These are phyloP conservation scores for Gossypium thurberi DNA, from an alignment of 345 rosid genomes.

Conservation along the genomic window DNA sequence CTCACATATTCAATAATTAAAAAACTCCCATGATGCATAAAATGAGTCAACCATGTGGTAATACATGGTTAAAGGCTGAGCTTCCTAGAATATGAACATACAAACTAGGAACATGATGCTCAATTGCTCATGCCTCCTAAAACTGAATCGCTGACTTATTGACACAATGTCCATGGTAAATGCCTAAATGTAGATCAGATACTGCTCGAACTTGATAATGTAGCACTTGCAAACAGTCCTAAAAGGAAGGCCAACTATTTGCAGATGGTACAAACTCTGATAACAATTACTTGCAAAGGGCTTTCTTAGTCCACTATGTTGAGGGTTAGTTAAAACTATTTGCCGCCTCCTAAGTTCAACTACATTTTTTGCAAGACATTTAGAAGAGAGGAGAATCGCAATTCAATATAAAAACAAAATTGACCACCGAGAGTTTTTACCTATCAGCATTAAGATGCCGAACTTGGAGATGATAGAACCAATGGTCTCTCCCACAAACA, in stretches of 20 bases:
- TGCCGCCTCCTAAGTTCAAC: background rate
- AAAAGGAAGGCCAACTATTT: background rate
- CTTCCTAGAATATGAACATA: background rate
- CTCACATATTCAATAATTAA: background rate
- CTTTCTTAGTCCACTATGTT: background rate
- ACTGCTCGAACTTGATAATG: background rate
- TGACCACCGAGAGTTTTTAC: background rate
- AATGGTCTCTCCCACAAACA: background rate
- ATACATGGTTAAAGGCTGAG: background rate
- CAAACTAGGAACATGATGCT: background rate
- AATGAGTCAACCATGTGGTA: background rate
- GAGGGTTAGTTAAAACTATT: background rate
- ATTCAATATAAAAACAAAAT: background rate
- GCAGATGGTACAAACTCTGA: background rate
- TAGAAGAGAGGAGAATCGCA: background rate
- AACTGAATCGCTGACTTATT: background rate
- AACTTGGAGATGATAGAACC: background rate
- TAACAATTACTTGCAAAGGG: background rate
- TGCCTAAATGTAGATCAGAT: background rate
- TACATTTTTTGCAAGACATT: background rate
- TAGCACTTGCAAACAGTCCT: background rate
- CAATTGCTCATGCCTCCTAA: background rate
- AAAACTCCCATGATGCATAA: background rate
- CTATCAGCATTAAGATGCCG: constrained; percentile 13
- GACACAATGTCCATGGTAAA: background rate